Evolutionary conservation across 1,284 basidiomycete genomes (phyloP), one percentile per base, ranked within the genome.

Genomic region (Tremellales sp.): DNA sequence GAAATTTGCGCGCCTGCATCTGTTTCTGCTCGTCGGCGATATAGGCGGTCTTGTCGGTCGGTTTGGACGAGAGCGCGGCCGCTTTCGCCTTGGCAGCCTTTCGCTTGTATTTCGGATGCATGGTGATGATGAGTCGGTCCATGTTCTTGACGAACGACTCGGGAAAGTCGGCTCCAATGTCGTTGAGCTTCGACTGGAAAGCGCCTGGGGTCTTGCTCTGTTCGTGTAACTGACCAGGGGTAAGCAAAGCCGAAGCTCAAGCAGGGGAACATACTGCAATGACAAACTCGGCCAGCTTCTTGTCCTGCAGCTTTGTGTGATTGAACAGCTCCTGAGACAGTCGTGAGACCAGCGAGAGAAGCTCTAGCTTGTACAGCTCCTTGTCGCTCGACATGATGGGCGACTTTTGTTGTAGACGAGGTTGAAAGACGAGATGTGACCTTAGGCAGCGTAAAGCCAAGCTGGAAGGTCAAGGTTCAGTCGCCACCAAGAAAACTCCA

Each of bases 51-150:
- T 58, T 73, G 68, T 65, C 71, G 53, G 58, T 14, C 39, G 50
- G 34, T 45, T 53, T 61, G 35, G 45, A 45, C 27, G 43, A 60
- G 33, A 47, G 43, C n/a, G 60, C 60, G 26, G 63, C 57, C 36
- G 63, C 58, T 54, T 72, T 66, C 40, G 60, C 60, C 48, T 79
- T 79, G 16, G 75, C 66, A 54, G 72, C 59, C 63, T 78, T 82
- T 72, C 89, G 87, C 77, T 92, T 95, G 77, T 97, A 86, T 63
- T 93, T 97, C 0, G 94, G 95, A 65, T 99, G 95, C 78, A 97
- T 81, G 51, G 81, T 87, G 43, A 94, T 80, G 60, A 99, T 90
- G 51, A 97, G 81, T 25, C 95, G 85, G 75, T 98, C 94, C 40
- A 98, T 81, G 63, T 86, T 94, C 66, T 90, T 84, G 52, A 95